A percentile compares a stretch with the other conserved stretches of the same genome.
These are phyloP conservation scores for Jacaranda copaia DNA, from an alignment of 257 asterid species.

Conservation along the genomic window DNA sequence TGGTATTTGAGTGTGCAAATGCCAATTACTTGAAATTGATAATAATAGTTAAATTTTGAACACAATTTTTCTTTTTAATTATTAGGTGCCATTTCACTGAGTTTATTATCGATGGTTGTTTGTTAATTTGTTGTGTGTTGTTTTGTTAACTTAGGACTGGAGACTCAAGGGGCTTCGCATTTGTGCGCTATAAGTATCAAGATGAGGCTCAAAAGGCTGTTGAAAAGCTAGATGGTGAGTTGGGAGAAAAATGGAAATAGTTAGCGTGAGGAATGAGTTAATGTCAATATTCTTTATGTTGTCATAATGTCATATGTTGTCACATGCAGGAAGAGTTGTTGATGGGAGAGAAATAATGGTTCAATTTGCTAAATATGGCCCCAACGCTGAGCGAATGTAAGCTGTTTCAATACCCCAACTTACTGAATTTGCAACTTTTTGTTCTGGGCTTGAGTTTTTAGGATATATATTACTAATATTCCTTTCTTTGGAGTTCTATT, in stretches of 20 bases:
- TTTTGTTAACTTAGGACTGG: conserved; percentile 68
- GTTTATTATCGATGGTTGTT: background rate
- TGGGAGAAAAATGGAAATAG: conserved; percentile 5
- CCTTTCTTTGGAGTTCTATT: background rate
- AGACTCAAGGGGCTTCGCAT: conserved; percentile 98
- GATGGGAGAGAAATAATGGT: conserved; percentile 99
- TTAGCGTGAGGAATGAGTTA: background rate
- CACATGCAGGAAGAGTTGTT: conserved; percentile 75
- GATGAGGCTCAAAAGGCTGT: conserved; percentile 97
- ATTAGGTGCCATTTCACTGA: too few relatives aligned
- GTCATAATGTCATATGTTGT: background rate
- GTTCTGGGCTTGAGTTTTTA: background rate
- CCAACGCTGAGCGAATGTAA: conserved; percentile 94
- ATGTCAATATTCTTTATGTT: background rate
- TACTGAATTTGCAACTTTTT: background rate
- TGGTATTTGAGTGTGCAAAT: too few relatives aligned
- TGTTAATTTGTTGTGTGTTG: conserved; percentile 12
- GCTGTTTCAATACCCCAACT: conserved; percentile 32
- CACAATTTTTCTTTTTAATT: too few relatives aligned
- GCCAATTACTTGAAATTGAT: too few relatives aligned
- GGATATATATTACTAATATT: background rate
- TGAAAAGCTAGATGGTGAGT: conserved; percentile 91
- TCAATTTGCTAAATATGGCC: conserved; percentile 97
- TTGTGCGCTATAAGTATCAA: conserved; percentile 92
- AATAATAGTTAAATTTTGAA: too few relatives aligned